Conservation (phyloP, 2,329 filamentous ascomycete genomes). For the Amauroascus niger region DNA sequence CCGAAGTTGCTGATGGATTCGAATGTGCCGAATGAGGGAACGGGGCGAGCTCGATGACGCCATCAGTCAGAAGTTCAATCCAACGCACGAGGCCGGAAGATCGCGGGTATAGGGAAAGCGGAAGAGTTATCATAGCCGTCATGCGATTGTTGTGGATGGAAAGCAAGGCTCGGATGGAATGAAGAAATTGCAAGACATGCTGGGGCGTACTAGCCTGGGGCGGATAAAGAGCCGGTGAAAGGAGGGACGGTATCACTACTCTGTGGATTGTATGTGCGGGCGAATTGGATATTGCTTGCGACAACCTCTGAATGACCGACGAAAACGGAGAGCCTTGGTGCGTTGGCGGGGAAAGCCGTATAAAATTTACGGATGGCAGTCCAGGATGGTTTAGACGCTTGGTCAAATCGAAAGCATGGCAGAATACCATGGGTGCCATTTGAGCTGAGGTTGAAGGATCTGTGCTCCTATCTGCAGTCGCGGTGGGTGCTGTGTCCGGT, state of each 20-base stretch:
- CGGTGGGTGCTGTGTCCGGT: conserved; percentile 22
- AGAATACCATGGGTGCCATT: conserved; percentile 44
- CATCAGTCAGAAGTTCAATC: conserved; percentile 77
- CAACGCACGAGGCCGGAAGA: conserved; percentile 66
- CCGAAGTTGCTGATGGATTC: conserved; percentile 37
- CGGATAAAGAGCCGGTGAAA: conserved; percentile 78
- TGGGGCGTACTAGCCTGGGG: conserved; percentile 59
- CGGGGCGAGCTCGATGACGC: conserved; percentile 72
- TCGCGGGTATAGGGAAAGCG: conserved; percentile 69
- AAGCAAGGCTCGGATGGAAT: conserved; percentile 64
- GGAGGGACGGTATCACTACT: conserved; percentile 70
- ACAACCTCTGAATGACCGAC: conserved; percentile 52
- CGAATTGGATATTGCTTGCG: conserved; percentile 47
- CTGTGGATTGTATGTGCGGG: conserved; percentile 60
- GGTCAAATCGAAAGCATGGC: conserved; percentile 62
- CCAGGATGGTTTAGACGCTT: conserved; percentile 53
- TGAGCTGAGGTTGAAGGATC: conserved; percentile 24
- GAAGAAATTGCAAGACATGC: conserved; percentile 69
- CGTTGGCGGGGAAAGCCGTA: conserved; percentile 35
- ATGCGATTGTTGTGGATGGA: conserved; percentile 56
- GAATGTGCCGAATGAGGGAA: conserved; percentile 53
- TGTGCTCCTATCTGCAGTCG: conserved; percentile 36
- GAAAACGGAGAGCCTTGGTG: conserved; percentile 48
- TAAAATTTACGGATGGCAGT: conserved; percentile 44
- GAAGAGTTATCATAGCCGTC: conserved; percentile 66